These are phyloP conservation scores for Talaromyces proteolyticus DNA, from an alignment of 495 filamentous ascomycete genomes.

Conservation along the genomic window DNA sequence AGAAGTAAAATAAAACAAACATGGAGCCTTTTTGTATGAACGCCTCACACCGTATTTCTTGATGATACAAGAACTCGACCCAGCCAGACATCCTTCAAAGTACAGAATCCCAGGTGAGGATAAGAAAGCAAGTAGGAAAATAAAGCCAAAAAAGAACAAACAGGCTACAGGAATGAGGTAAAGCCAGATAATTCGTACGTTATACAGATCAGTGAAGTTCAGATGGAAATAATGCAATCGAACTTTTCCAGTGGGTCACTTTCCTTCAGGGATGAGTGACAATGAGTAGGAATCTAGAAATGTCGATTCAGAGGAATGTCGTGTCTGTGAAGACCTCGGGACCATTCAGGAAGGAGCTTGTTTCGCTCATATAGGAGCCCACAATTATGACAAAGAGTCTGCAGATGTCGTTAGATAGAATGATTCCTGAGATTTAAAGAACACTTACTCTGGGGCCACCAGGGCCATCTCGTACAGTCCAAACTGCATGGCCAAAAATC, in stretches of 20 bases:
- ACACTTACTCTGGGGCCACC: slow-evolving; percentile 67
- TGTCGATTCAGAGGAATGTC: slow-evolving; percentile 40
- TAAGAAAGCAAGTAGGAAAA: neutral
- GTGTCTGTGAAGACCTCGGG: slow-evolving; percentile 66
- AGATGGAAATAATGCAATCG: no score
- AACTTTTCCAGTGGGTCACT: no score
- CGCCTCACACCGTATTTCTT: slow-evolving; percentile 1
- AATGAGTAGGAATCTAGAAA: neutral
- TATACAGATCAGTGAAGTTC: neutral
- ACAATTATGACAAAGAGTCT: slow-evolving; percentile 95
- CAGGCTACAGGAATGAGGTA: neutral
- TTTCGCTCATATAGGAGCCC: slow-evolving; percentile 84
- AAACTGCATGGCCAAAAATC: slow-evolving; percentile 84
- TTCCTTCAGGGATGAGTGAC: slow-evolving; percentile 8
- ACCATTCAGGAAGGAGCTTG: slow-evolving; percentile 77
- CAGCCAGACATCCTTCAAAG: slow-evolving; percentile 2
- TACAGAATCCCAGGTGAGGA: neutral
- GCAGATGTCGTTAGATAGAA: slow-evolving; percentile 9
- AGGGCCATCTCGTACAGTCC: slow-evolving; percentile 92
- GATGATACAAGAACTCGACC: slow-evolving; percentile 4
- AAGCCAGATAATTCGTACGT: neutral
- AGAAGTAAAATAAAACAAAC: neutral
- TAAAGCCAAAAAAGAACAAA: neutral
- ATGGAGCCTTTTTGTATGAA: neutral
- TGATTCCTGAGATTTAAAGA: neutral